Conservation (phyloP, 495 filamentous ascomycete genomes). For the Neurospora sp. region DNA sequence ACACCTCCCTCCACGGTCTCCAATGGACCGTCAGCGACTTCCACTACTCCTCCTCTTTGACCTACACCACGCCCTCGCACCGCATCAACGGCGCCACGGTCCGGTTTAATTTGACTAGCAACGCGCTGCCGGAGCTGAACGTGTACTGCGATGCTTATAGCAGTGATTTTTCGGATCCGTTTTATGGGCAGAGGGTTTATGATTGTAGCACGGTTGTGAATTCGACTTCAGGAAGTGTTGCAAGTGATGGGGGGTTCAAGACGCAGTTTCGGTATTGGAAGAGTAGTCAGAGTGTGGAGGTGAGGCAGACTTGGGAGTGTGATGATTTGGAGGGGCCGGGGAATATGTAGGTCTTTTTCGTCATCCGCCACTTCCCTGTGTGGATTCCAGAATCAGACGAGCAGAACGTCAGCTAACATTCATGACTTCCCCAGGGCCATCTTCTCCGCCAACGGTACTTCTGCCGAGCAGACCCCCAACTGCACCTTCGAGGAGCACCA, state of each 20-base stretch:
- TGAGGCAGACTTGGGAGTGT: neutral
- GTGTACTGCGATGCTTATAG: neutral
- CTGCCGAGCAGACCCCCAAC: neutral
- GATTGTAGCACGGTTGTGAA: neutral
- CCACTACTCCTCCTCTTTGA: constrained; percentile 3
- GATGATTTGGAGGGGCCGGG: neutral
- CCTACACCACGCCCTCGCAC: constrained; percentile 5
- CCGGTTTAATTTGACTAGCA: constrained; percentile 11
- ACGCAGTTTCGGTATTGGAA: neutral
- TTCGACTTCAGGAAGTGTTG: too few species aligned
- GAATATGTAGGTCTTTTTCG: too few species aligned
- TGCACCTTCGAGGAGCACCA: neutral
- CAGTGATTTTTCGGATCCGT: neutral
- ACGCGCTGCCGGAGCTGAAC: neutral
- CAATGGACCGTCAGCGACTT: constrained; percentile 7
- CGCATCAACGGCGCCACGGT: constrained; percentile 3
- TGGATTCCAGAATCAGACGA: too few species aligned
- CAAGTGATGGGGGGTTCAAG: neutral
- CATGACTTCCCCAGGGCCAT: neutral
- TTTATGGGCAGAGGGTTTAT: neutral
- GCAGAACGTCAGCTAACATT: neutral
- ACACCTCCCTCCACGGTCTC: neutral
- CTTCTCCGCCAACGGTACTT: neutral
- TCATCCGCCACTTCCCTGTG: too few species aligned
- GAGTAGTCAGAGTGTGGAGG: neutral